Evolutionary conservation across 768 basidiomycete species (phyloP).

Genomic region (Suillus tomentosus): DNA sequence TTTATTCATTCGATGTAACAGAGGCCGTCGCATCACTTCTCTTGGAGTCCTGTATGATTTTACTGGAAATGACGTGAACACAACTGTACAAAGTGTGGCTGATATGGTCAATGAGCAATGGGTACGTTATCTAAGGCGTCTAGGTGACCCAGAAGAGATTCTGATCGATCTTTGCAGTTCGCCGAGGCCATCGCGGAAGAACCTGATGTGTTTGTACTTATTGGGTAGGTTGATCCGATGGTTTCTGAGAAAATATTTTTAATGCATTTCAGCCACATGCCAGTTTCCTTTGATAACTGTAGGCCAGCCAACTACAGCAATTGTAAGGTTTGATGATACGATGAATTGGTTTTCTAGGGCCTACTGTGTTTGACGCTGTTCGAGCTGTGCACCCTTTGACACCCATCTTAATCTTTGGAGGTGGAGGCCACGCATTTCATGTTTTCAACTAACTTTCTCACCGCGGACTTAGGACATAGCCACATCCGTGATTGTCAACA

Average conservation of each 20-base stretch:
- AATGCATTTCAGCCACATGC: constrained; percentile 69
- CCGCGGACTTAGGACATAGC: constrained; percentile 51
- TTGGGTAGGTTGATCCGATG: constrained; percentile 47
- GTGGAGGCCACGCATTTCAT: constrained; percentile 28
- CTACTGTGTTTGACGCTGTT: constrained; percentile 70
- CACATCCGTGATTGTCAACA: constrained; percentile 80
- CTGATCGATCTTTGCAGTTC: constrained; percentile 50
- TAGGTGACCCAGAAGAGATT: neutral
- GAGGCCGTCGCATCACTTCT: constrained; percentile 74
- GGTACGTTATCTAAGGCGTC: constrained; percentile 41
- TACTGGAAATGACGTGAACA: constrained; percentile 66
- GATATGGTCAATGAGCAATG: constrained; percentile 81
- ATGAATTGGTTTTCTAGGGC: constrained; percentile 47
- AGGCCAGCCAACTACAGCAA: constrained; percentile 25
- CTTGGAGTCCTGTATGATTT: constrained; percentile 83
- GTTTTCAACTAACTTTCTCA: neutral
- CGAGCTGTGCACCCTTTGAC: constrained; percentile 71
- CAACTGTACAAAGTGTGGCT: constrained; percentile 71
- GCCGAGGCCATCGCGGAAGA: constrained; percentile 73
- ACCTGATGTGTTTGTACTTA: constrained; percentile 81
- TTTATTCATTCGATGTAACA: constrained; percentile 19
- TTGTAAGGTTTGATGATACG: constrained; percentile 4
- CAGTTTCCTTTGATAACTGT: constrained; percentile 70
- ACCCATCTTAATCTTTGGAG: constrained; percentile 84
- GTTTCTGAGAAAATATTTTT: neutral